Percentiles rank a stretch among this genome's conserved stretches.
Conservation (phyloP, 208 protist species). For the Crithidia expoeki region DNA sequence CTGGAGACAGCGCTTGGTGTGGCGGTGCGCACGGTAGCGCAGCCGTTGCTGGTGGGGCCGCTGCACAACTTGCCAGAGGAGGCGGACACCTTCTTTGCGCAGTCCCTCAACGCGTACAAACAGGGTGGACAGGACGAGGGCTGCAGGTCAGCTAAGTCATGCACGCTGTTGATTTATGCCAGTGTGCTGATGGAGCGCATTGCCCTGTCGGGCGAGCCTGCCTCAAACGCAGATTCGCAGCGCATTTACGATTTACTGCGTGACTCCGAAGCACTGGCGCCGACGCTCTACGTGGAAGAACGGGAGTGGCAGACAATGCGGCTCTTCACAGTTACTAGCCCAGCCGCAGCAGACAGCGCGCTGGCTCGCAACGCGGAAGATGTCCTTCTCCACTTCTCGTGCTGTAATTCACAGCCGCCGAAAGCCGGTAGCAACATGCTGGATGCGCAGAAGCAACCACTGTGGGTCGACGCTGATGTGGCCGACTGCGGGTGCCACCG, state of each 20-base stretch:
- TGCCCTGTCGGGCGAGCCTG: slow-evolving; percentile 35
- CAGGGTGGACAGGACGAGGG: slow-evolving; percentile 36
- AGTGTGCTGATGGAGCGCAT: slow-evolving; percentile 43
- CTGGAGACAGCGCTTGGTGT: slow-evolving; percentile 24
- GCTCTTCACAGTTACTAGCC: slow-evolving; percentile 47
- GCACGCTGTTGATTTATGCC: slow-evolving; percentile 52
- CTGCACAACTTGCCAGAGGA: slow-evolving; percentile 45
- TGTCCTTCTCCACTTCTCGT: slow-evolving; percentile 32
- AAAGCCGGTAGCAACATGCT: not conserved
- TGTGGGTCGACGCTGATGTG: slow-evolving; percentile 13
- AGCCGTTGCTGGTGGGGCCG: slow-evolving; percentile 57
- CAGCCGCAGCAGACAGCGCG: slow-evolving; percentile 14
- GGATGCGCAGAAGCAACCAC: not conserved
- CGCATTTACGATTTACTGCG: slow-evolving; percentile 48
- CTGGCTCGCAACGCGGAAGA: slow-evolving; percentile 44
- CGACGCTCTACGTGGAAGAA: slow-evolving; percentile 3
- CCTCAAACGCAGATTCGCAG: slow-evolving; percentile 31
- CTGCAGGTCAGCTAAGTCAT: slow-evolving; percentile 35
- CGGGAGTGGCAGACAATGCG: slow-evolving; percentile 70
- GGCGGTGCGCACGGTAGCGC: slow-evolving; percentile 22
- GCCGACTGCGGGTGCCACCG: slow-evolving; percentile 7
- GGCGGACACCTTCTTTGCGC: slow-evolving; percentile 52
- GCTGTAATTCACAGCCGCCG: not conserved
- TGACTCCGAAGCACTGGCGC: slow-evolving; percentile 36
- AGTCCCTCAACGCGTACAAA: slow-evolving; percentile 60